Evolutionary conservation across 768 basidiomycete species (phyloP), one percentile per base, ranked within the genome.

Genomic region (Butyriboletus loyo): DNA sequence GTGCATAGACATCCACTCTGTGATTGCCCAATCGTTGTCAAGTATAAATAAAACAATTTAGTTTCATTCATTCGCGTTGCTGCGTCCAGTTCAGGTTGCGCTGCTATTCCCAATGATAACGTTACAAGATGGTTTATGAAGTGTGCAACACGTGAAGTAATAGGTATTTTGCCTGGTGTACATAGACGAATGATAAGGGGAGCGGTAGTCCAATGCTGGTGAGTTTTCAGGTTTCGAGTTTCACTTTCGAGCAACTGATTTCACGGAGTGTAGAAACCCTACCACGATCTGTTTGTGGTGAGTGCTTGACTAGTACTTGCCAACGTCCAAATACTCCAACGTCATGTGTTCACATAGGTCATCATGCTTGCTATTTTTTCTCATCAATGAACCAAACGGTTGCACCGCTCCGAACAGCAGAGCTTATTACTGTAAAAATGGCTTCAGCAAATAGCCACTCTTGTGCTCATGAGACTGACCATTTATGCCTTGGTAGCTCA

Each of bases 1-100:
- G 53, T 92, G 87, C 66, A 75, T 72, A 49, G 88, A 90, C 58
- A 84, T 92, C 28, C 91, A 93, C 66, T 74, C 81, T 21, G 80
- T 89, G 39, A 82, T 88, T 27, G 83, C 86, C 10, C 84, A 87
- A 57, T 82, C 85, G n/a, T 68, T 92, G 35, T 72, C 83, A 39
- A 59, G 32, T 36, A 36, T n/a, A 22, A 54, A 58, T 41, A 54
- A 58, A 49, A 34, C 38, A 13, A 7, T 47, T 6, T 66, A 55
- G 34, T 50, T 37, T 40, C 38, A 22, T 53, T 21, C 34, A 5
- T 49, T 24, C 21, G 10, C 13, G 6, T 49, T 28, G 27, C 32
- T 28, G 35, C 38, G 10, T 41, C 38, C 30, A 21, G 31, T 30
- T 24, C 38, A 38, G 13, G n/a, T 30, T 48, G 25, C 8, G 11